Percentiles rank a stretch among this genome's conserved stretches.
phyloP scores from a whole-genome alignment of 2,329 filamentous ascomycete species.

The Pestalotiopsis sp. region DNA sequence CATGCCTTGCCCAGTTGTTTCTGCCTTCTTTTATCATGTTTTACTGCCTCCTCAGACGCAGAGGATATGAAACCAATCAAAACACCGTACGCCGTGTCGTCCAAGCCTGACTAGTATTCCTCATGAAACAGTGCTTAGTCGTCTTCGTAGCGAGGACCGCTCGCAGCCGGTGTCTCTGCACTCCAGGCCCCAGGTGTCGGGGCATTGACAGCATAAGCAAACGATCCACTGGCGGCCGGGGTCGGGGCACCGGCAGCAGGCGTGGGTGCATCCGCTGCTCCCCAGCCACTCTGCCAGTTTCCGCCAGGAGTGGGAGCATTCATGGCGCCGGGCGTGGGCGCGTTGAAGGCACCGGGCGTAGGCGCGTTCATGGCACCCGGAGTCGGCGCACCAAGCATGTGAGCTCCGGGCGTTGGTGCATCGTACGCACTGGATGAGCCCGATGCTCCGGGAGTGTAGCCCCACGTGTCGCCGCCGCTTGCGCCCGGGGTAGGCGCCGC shows the following conservation, averaged over 20 bases:
- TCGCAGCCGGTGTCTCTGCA: slow-evolving; percentile 33
- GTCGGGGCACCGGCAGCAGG: slow-evolving; percentile 12
- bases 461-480: slow-evolving; percentile 62
- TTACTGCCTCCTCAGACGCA: background rate
- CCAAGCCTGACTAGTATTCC: background rate
- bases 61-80: background rate
- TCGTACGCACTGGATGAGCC: slow-evolving; percentile 61
- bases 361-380: slow-evolving; percentile 69
- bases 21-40: background rate
- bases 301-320: slow-evolving; percentile 64
- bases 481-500: slow-evolving; percentile 62
- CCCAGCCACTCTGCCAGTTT: slow-evolving; percentile 24
- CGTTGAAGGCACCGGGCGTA: slow-evolving; percentile 66
- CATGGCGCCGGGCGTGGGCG: slow-evolving; percentile 68
- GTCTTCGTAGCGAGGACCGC: slow-evolving; percentile 34
- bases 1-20: background rate
- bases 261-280: slow-evolving; percentile 11
- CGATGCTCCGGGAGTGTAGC: slow-evolving; percentile 56
- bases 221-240: slow-evolving; percentile 7
- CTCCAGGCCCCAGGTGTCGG: slow-evolving; percentile 34
- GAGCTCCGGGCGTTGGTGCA: slow-evolving; percentile 68
- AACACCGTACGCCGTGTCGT: background rate
- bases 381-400: slow-evolving; percentile 63
- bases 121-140: slow-evolving; percentile 22
- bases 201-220: slow-evolving; percentile 20